Base-by-base conservation (phyloP, 495 filamentous ascomycete species). In the Hyaloscypha finlandica region DNA sequence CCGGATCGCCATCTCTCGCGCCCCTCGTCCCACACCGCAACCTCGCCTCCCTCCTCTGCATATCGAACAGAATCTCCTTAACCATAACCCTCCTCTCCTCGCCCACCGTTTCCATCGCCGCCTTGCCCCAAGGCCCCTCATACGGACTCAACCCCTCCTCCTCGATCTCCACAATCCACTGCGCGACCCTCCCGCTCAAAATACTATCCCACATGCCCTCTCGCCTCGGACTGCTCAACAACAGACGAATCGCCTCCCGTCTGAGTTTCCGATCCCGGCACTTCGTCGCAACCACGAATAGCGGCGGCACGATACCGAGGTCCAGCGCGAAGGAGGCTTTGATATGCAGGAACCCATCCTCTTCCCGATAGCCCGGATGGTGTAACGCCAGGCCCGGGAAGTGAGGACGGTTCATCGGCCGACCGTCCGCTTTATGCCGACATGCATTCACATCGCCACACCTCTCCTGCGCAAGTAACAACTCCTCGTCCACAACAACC, bases 21-120 rank as follows among this genome's bases (percentile, higher is more conserved):
- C 80, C 80, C 60, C 83, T 73, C 32, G 82, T 81, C 42, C 83
- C 83, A 29, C 83, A 81, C 68, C 81, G 74, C 6, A 86, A 74
- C 0, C 74, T 72, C 11, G 83, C 83, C 33, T 77, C 77, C 32
- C 79, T 75, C 69, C 79, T 74, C 31, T 81, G 81, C 61, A 86
- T 71, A 58, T 85, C 79, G 63, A 86, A 85, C 70, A 84, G 74
- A 65, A 85, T 83, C 25, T 81, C 79, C 63, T 80, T 76, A 33
- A 86, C 81, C 81, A 85, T 85, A 57, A 85, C 80, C 8, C 83
- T 79, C 72, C 75, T 81, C 37, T 83, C 80, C 29, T 81, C 81
- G 19, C 55, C 54, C 48, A 73, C 54, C 4, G 68, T 29, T 32
- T 73, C 61, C 33, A 60, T 55, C 1, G 65, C 58, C 25, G 39